Base-by-base conservation (phyloP, 1,284 basidiomycete genomes). In the Cutaneotrichosporon mucoides region DNA sequence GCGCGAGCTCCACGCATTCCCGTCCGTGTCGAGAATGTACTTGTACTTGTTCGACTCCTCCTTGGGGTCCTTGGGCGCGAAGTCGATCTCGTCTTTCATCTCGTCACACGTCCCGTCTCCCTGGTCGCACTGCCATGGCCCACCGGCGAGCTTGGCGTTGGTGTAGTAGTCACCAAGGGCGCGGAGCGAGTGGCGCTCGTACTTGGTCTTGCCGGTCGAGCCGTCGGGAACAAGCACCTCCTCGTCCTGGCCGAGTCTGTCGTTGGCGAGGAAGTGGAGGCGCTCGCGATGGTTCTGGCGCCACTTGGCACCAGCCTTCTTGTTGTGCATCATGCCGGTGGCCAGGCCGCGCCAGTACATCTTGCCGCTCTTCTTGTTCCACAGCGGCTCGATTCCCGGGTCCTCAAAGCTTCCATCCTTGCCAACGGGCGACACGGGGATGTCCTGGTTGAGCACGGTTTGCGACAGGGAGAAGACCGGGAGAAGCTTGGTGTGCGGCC, bases 21-120 rank as follows among this genome's bases (percentile, higher is more conserved):
- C 76, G 53, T 79, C 78, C 69, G 73, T 70, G 57, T 79, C 78
- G 57, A 79, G 74, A 8, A 79, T 71, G 56, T 78, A 79, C 70
- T 79, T 79, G 71, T 67, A 79, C 16, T 74, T 65, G 61, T 79
- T 79, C 16, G 69, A 66, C 58, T 66, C 71, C 57, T 79, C 75
- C 8, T 66, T 53, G 41, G 62, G 59, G 52, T 77, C 78, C 60
- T 75, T 70, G 15, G 60, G 60, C 1, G 70, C 76, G 59, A 74
- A 77, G 15, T 73, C 67, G 53, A 76, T 74, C 61, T 75, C 71
- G 45, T 68, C 62, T 52, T 71, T 63, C 76, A 79, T 77, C 64
- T 76, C 77, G 35, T 72, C 65, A 62, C 77, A 79, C 3, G 74
- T 72, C n/a, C 76, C 76, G 64, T 79, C 77, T 38, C 67, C 70